phyloP scores from a whole-genome alignment of 495 filamentous ascomycete species.

The Neurospora intermedia region DNA sequence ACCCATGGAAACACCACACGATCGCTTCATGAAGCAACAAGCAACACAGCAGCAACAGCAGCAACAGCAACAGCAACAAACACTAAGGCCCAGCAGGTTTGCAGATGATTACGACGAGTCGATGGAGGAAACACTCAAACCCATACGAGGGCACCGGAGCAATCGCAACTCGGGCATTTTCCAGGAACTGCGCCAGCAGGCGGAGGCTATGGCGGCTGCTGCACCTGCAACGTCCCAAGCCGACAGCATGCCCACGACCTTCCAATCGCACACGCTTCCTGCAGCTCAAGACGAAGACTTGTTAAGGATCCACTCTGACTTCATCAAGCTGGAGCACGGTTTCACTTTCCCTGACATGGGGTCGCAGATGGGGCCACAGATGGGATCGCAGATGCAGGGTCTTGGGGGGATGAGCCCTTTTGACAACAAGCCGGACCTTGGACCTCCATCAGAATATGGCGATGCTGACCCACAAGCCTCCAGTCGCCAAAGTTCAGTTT shows the following conservation, averaged over 20 bases:
- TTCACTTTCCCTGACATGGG: constrained; percentile 28
- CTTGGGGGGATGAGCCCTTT: constrained; percentile 18
- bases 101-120: constrained; percentile 42
- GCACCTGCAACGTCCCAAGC: constrained; percentile 24
- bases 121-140: constrained; percentile 50
- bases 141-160: constrained; percentile 21
- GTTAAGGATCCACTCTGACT: constrained; percentile 39
- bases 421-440: constrained; percentile 26
- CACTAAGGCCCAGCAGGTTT: constrained; percentile 30
- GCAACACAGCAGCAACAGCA: constrained; percentile 9
- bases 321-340: constrained; percentile 38
- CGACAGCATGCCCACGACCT: constrained; percentile 34
- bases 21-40: constrained; percentile 25
- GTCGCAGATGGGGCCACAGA: constrained; percentile 17
- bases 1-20: constrained; percentile 36
- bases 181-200: constrained; percentile 35
- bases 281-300: constrained; percentile 46
- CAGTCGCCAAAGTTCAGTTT: neutral
- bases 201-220: constrained; percentile 19
- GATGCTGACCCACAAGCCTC: neutral
- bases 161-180: constrained; percentile 30
- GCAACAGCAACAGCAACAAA: constrained; percentile 16
- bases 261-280: constrained; percentile 24
- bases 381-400: constrained; percentile 19
- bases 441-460: constrained; percentile 8